Conservation (phyloP, 768 basidiomycete genomes). For the Boletus pseudopeckii region DNA sequence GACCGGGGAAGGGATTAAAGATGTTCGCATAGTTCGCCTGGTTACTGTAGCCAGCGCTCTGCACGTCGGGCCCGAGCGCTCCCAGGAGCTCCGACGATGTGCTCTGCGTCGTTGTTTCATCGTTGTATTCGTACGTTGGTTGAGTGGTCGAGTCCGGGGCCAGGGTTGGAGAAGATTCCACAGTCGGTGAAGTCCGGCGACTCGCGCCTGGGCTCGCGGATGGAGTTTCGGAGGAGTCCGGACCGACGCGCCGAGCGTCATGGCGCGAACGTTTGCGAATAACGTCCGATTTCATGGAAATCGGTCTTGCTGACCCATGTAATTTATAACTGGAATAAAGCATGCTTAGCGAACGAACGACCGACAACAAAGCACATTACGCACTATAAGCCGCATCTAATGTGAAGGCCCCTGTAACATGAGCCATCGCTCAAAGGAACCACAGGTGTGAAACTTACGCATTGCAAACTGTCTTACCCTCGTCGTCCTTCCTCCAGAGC, state of each 20-base stretch:
- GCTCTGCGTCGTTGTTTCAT: conserved; percentile 38
- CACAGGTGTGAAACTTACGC: conserved; percentile 58
- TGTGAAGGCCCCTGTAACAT: conserved; percentile 3
- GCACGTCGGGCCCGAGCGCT: conserved; percentile 37
- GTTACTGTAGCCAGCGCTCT: conserved; percentile 26
- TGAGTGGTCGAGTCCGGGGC: conserved; percentile 69
- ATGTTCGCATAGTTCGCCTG: conserved; percentile 31
- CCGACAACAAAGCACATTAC: conserved; percentile 20
- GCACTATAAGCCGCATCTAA: conserved; percentile 75
- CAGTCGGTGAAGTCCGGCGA: conserved; percentile 65
- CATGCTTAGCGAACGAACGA: conserved; percentile 7
- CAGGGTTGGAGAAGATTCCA: conserved; percentile 60
- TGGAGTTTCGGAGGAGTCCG: conserved; percentile 59
- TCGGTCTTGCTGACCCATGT: conserved; percentile 80
- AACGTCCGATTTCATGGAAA: conserved; percentile 89
- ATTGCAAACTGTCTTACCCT: conserved; percentile 88
- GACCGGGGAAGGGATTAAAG: conserved; percentile 59
- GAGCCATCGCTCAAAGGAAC: conserved; percentile 11
- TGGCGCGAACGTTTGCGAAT: conserved; percentile 85
- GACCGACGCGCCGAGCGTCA: conserved; percentile 61
- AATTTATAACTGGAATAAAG: conserved; percentile 58
- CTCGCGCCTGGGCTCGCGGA: conserved; percentile 74
- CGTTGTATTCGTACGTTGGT: conserved; percentile 46
- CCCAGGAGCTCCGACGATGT: conserved; percentile 53
- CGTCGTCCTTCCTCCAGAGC: conserved; percentile 87